phyloP scores from a whole-genome alignment of 345 rosid species.

The Punica granatum region DNA sequence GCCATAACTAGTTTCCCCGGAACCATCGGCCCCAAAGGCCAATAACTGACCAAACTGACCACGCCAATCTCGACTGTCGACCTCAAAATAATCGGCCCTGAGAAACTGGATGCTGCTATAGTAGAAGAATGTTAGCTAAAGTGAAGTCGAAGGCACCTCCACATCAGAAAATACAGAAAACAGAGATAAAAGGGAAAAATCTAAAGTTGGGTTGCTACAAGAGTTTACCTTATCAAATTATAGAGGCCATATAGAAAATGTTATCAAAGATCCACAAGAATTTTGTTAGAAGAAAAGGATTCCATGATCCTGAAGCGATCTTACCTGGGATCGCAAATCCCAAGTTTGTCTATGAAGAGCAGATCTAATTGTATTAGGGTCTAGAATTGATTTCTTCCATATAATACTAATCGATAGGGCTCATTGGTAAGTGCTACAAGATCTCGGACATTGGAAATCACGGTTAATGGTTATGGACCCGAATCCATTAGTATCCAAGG shows the following conservation, averaged over 20 bases:
- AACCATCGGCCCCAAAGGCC: slow-evolving; percentile 53
- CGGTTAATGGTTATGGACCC: too few relatives aligned
- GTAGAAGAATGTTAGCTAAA: background rate
- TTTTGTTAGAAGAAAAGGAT: too few relatives aligned
- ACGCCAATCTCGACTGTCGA: slow-evolving; percentile 83
- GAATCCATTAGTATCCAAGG: too few relatives aligned
- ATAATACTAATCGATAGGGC: background rate
- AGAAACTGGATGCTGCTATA: slow-evolving; percentile 23
- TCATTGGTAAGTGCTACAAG: background rate
- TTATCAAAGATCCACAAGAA: too few relatives aligned
- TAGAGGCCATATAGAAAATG: too few relatives aligned
- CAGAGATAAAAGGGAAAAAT: too few relatives aligned
- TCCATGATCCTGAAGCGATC: too few relatives aligned
- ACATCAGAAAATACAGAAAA: too few relatives aligned
- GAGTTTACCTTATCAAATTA: too few relatives aligned
- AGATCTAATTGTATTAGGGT: background rate
- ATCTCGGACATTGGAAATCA: background rate
- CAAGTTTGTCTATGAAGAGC: background rate
- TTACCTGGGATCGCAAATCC: background rate
- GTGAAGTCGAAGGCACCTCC: too few relatives aligned
- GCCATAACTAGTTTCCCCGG: slow-evolving; percentile 45
- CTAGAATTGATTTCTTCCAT: background rate
- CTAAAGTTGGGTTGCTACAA: too few relatives aligned
- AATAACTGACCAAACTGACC: slow-evolving; percentile 34
- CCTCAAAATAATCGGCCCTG: slow-evolving; percentile 48